Evolutionary conservation across 306 rosid genomes (phyloP).

Genomic region (Hylodesmum podocarpum): DNA sequence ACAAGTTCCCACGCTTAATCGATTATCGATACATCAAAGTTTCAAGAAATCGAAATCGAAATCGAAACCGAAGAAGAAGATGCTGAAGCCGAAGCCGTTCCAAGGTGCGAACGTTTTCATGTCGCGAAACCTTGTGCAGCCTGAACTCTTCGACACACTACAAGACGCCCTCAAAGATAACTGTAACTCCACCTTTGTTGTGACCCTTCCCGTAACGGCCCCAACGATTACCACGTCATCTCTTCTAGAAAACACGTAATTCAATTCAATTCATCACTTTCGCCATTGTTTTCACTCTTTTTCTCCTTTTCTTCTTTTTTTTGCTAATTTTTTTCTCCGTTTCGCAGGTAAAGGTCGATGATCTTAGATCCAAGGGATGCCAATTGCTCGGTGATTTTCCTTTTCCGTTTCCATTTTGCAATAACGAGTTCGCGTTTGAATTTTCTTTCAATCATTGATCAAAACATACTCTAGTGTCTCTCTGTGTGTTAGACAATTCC

Average conservation of each 20-base stretch:
- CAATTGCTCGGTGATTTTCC: conserved; percentile 61
- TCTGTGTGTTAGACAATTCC: no score
- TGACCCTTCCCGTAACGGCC: conserved; percentile 78
- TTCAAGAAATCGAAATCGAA: neutral
- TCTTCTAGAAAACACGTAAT: conserved; percentile 73
- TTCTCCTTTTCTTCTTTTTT: neutral
- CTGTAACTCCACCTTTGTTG: conserved; percentile 71
- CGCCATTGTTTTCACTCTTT: neutral
- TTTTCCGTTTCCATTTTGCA: no score
- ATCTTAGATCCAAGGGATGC: conserved; percentile 78
- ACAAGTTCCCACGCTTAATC: neutral
- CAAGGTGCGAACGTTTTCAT: conserved; percentile 74
- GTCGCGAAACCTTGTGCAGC: conserved; percentile 91
- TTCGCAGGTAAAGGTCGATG: conserved; percentile 77
- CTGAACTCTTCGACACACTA: conserved; percentile 79
- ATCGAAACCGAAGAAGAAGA: conserved; percentile 30
- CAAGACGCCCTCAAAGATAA: conserved; percentile 83
- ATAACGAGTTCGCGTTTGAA: no score
- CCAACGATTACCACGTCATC: conserved; percentile 76
- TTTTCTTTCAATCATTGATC: no score
- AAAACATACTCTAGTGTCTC: no score
- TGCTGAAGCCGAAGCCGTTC: conserved; percentile 70
- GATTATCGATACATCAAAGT: no score
- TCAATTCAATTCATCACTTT: neutral
- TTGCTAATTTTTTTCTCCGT: neutral